A percentile compares a stretch with the other conserved stretches of the same genome.
These are phyloP conservation scores for Wickerhamiella brachini DNA, from an alignment of 805 yeast genomes.

Conservation along the genomic window DNA sequence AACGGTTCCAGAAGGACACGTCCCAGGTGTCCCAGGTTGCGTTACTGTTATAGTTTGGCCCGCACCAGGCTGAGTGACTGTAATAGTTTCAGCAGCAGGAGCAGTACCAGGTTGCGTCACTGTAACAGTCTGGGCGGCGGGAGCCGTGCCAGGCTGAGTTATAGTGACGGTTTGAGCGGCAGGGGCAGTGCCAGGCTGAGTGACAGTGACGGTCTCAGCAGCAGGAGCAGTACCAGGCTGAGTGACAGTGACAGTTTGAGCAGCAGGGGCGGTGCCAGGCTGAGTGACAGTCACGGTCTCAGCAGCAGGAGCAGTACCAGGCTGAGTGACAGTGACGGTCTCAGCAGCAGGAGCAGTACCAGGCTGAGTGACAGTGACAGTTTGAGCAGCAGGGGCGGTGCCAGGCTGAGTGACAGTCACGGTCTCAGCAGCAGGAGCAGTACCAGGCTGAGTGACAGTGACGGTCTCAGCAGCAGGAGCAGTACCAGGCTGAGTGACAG, in stretches of 20 bases:
- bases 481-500: conserved; percentile 13
- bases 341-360: conserved; percentile 2
- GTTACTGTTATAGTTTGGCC: conserved; percentile 5
- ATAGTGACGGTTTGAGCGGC: conserved; percentile 11
- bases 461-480: conserved; percentile 15
- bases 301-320: conserved; percentile 4
- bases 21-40: background rate
- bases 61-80: conserved; percentile 5
- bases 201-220: conserved; percentile 9
- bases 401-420: conserved; percentile 13
- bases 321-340: conserved; percentile 12
- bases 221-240: conserved; percentile 14
- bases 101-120: conserved; percentile 9
- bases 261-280: conserved; percentile 1
- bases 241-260: conserved; percentile 16
- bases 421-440: conserved; percentile 9
- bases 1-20: background rate
- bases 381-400: conserved; percentile 7
- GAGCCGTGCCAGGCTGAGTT: conserved; percentile 8
- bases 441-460: conserved; percentile 16
- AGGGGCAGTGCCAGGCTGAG: conserved; percentile 11
- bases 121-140: conserved; percentile 7
- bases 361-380: conserved; percentile 13
- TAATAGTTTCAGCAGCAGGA: conserved; percentile 4
- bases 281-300: conserved; percentile 7